Conservation (phyloP, 2,329 filamentous ascomycete genomes). For the Monosporascus sp. region DNA sequence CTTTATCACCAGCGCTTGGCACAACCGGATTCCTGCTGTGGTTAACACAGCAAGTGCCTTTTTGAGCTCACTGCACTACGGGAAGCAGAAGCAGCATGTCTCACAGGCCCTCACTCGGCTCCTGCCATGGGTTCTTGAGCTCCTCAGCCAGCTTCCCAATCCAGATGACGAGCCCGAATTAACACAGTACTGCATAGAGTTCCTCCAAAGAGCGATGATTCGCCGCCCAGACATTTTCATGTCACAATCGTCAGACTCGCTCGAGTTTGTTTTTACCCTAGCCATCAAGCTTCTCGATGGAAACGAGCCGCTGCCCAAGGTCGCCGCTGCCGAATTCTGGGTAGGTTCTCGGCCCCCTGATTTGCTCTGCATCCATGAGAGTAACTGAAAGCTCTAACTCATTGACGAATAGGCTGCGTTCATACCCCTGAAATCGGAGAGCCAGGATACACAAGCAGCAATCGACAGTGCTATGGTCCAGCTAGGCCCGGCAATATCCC, state of each 20-base stretch:
- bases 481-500: slow-evolving; percentile 56
- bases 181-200: slow-evolving; percentile 67
- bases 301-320: slow-evolving; percentile 70
- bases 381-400: slow-evolving; percentile 3
- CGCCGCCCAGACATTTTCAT: slow-evolving; percentile 59
- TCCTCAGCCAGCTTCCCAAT: slow-evolving; percentile 58
- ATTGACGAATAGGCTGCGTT: slow-evolving; percentile 41
- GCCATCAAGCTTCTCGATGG: slow-evolving; percentile 64
- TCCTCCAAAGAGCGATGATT: slow-evolving; percentile 58
- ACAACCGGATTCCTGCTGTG: slow-evolving; percentile 63
- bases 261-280: slow-evolving; percentile 67
- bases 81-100: slow-evolving; percentile 35
- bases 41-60: slow-evolving; percentile 69
- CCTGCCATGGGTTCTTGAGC: slow-evolving; percentile 55
- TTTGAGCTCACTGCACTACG: slow-evolving; percentile 51
- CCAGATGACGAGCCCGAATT: slow-evolving; percentile 65
- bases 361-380: not conserved
- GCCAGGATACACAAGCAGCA: slow-evolving; percentile 35
- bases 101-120: slow-evolving; percentile 45
- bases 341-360: slow-evolving; percentile 33
- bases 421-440: slow-evolving; percentile 40
- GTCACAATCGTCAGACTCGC: slow-evolving; percentile 47
- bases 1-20: slow-evolving; percentile 53
- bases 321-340: slow-evolving; percentile 71
- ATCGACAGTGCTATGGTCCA: slow-evolving; percentile 48